Evolutionary conservation across 148 eudicot genomes (phyloP), one percentile per base, ranked within the genome.

Genomic region (Rhododendron williamsianum): DNA sequence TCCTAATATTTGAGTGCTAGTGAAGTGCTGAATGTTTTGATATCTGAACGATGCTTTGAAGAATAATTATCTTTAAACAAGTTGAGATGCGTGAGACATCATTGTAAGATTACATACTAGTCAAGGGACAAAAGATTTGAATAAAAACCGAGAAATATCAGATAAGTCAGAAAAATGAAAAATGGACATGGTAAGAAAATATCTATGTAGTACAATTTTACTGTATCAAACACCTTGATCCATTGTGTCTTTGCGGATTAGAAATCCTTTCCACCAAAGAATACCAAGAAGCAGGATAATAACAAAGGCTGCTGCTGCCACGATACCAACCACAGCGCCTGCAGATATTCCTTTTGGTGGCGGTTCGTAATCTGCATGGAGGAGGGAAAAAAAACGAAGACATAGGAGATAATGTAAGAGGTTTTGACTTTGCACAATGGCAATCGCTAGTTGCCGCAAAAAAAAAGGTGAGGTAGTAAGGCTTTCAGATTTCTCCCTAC

Each of bases 201-300:
- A 18, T 18, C 15, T 25, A 21, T 23, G 7, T 60, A 1, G 9
- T 13, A 43, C 10, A 15, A 69, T 67, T 43, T 43, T 65, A 48
- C 8, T 13, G 3, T n/a, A 3, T 85, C 19, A 18, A 56, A 30
- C 78, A 89, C 91, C 89, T 45, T 63, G 54, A 18, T 84, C 85
- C 72, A 63, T 38, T 73, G 85, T 36, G 19, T 76, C 76, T 81
- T 83, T 86, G 18, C 54, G 79, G 52, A 30, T 56, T 9, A 81
- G n/a, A 27, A 63, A 87, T n/a, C 88, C 81, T 65, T 35, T 80
- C 89, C 89, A 84, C 87, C 91, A 89, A 85, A 85, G 60, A 43
- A 86, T 54, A 38, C 85, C 87, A 18, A 87, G 69, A 83, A 89
- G 76, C 67, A 89, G n/a, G 60, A 87, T 27, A 45, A 84, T 51